Base-by-base conservation (phyloP, 176 grass and related monocot species). In the Zea luxurians region DNA sequence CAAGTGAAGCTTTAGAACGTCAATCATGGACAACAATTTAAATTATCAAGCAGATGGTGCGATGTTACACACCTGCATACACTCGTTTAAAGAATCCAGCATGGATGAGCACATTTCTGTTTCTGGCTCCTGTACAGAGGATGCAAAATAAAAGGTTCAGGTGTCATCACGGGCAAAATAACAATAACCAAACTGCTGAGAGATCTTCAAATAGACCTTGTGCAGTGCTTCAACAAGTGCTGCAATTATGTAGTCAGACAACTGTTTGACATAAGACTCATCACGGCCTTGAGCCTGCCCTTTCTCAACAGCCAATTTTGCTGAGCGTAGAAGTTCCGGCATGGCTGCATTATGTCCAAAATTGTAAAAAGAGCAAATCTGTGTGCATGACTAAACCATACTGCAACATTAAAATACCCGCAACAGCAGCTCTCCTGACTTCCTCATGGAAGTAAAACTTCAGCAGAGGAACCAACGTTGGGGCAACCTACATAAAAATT, bases 361-460 rank as follows among this genome's bases (percentile, higher is more conserved):
- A 64, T 57, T 61, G 79, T 47, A 49, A 68, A 60, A 54, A 50
- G 17, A 27, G 35, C 48, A 37, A 66, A 55, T 4, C 9, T 59
- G 57, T 13, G 66, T 44, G n/a, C 18, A 46, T 15, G 37, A 81
- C 27, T 61, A 77, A 73, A 83, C 27, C 68, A 64, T 61, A 78
- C 37, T 62, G 64, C 1, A 70, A 49, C 57, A 21, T 42, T n/a
- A 68, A 78, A 50, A 53, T 89, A 99, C 96, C 92, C 62, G 96
- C 86, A 85, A 99, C 96, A 74, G 96, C 92, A 89, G 96, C 96
- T 79, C 91, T 96, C 75, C 96, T 89, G 13, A 99, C 96, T 96
- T 99, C 96, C 78, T 99, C 96, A 45, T 99, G 96, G 20, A 99
- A 96, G 83, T 99, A 99, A 57, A 99, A 99, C 79, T 99, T 99